Evolutionary conservation across 352 stramenopile genomes (phyloP), one percentile per base, ranked within the genome.

Genomic region (Phytopythium delawarense): DNA sequence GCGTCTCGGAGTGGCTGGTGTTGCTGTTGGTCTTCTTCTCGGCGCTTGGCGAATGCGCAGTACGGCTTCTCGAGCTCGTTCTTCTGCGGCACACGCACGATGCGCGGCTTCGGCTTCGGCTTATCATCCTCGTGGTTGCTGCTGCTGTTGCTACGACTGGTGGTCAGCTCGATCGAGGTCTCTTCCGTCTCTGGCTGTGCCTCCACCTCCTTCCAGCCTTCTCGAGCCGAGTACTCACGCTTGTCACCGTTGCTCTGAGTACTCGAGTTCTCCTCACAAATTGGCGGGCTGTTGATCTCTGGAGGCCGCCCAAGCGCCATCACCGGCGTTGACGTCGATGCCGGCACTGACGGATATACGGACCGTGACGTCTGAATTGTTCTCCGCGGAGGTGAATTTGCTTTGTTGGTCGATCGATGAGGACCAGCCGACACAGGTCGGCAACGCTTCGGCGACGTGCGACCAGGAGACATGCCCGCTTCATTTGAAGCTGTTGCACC

Each of bases 51-150:
- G 71, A 89, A 91, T 11, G 80, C 81, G 46, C 84, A 93, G 60
- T 91, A 93, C 15, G 81, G 84, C 57, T 78, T 89, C 35, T 89
- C 77, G 18, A 75, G 54, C 46, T 88, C 76, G 48, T 89, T 81
- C 42, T 87, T 79, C 61, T 88, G 78, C 2, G 63, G 72, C 56
- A 89, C 77, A 13, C 79, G 81, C 16, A 90, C 76, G n/a, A 78
- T 59, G 60, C 65, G 50, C 30, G 66, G 67, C 35, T 50, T 73
- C 62, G 20, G 53, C 45, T 67, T 72, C 57, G 25, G 23, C 23
- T 46, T 37, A 13, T 57, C 51, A 4, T 52, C 18, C 40, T 44
- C 37, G 21, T 21, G 20, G 52, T 25, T 46, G 18, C 21, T 53
- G 7, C 25, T 53, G n/a, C n/a, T 32, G 39, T 16, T 58, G n/a